Evolutionary conservation across 345 rosid genomes (phyloP).

Genomic region (Salix exigua): DNA sequence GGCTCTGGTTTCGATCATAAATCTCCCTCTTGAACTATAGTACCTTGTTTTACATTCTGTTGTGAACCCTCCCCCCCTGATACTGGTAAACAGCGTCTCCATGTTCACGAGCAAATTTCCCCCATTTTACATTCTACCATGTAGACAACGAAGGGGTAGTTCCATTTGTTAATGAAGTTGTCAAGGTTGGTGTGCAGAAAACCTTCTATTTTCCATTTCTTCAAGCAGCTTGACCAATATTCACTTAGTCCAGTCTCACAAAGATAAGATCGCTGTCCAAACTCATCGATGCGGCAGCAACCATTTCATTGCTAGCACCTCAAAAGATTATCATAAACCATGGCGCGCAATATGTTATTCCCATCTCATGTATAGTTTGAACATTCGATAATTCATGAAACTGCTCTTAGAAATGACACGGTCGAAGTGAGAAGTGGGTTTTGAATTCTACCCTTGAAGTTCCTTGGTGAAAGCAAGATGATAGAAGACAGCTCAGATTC

Average conservation of each 20-base stretch:
- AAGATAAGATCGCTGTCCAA: neutral
- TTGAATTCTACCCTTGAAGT: neutral
- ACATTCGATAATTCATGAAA: neutral
- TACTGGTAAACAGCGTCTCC: no score
- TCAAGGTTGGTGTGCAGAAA: neutral
- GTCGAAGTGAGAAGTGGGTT: neutral
- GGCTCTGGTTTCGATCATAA: no score
- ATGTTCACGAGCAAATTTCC: no score
- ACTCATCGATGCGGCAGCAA: no score
- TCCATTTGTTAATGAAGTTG: neutral
- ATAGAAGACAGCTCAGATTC: conserved; percentile 9
- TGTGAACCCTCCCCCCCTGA: no score
- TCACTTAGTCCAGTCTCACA: neutral
- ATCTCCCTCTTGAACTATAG: no score
- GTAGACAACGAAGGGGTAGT: neutral
- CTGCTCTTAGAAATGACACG: neutral
- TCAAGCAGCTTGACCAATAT: neutral
- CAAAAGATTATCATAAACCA: neutral
- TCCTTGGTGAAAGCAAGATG: neutral
- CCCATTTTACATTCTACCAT: neutral
- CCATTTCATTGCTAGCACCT: no score
- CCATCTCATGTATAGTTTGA: neutral
- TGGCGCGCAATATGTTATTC: neutral
- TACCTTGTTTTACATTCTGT: no score
- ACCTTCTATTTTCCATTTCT: neutral